A percentile compares a stretch with the other conserved stretches of the same genome.
These are phyloP conservation scores for Pistacia integerrima DNA, from an alignment of 345 rosid species.

Conservation along the genomic window DNA sequence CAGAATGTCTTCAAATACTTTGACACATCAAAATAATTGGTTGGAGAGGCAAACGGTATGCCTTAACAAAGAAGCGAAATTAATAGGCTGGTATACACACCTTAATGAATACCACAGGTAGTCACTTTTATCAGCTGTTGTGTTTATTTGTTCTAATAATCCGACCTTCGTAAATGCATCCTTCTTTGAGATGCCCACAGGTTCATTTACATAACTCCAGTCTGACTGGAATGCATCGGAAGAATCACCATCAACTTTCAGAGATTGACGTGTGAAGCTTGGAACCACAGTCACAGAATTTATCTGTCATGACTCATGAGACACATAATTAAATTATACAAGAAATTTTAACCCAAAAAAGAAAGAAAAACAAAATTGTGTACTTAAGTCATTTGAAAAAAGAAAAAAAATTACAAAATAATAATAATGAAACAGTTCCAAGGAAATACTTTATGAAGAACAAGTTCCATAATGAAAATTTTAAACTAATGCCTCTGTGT, in stretches of 20 bases:
- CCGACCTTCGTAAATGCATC: slow-evolving; percentile 66
- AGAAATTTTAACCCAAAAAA: neutral
- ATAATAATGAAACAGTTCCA: neutral
- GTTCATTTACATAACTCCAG: slow-evolving; percentile 87
- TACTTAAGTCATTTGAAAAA: neutral
- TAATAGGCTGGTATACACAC: slow-evolving; percentile 34
- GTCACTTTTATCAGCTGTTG: slow-evolving; percentile 84
- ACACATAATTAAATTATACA: slow-evolving; percentile 14
- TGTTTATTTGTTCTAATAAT: slow-evolving; percentile 82
- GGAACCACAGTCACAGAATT: slow-evolving; percentile 65
- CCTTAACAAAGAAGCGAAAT: slow-evolving; percentile 2
- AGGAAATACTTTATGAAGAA: neutral
- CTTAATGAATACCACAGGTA: slow-evolving; percentile 92
- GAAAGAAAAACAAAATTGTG: neutral
- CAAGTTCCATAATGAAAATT: neutral
- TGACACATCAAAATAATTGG: neutral
- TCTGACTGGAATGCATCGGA: slow-evolving; percentile 44
- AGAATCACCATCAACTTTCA: slow-evolving; percentile 45
- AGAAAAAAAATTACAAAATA: neutral
- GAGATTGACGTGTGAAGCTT: slow-evolving; percentile 46
- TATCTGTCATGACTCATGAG: slow-evolving; percentile 53
- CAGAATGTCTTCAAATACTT: slow-evolving; percentile 3
- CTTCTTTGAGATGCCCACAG: slow-evolving; percentile 73
- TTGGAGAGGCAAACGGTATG: slow-evolving; percentile 12
- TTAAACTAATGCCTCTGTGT: too few relatives aligned